These are phyloP conservation scores for Meredithiella fracta DNA, from an alignment of 2,329 filamentous ascomycete species.

Conservation along the genomic window DNA sequence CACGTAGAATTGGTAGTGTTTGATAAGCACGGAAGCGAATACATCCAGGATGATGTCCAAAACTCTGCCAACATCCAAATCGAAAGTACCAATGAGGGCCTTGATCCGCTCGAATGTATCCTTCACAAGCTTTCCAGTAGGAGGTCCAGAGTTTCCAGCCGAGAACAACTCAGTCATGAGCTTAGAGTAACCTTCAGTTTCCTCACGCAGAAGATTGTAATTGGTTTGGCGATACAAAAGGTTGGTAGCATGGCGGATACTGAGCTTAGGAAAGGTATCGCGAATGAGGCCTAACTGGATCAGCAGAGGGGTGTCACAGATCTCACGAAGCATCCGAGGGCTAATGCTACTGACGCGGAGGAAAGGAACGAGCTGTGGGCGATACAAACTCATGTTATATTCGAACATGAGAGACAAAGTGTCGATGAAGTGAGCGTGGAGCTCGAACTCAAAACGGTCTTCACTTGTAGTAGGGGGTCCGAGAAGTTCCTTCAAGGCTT, in stretches of 20 bases:
- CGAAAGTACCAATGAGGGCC: conserved; percentile 88
- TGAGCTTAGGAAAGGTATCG: conserved; percentile 67
- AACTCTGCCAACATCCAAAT: conserved; percentile 86
- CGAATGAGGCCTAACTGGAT: conserved; percentile 65
- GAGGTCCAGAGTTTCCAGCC: conserved; percentile 57
- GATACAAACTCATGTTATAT: conserved; percentile 38
- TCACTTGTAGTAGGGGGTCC: conserved; percentile 36
- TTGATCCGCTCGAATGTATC: conserved; percentile 86
- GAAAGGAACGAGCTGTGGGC: conserved; percentile 44
- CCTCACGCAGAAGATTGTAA: conserved; percentile 88
- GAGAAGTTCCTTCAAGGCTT: conserved; percentile 57
- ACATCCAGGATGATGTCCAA: conserved; percentile 91
- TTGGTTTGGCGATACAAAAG: conserved; percentile 89
- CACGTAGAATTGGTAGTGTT: conserved; percentile 85
- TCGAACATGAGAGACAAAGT: conserved; percentile 66
- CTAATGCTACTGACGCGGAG: conserved; percentile 58
- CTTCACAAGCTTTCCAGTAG: conserved; percentile 59
- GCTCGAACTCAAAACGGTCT: conserved; percentile 38
- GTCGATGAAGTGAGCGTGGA: conserved; percentile 63
- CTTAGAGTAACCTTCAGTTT: conserved; percentile 93
- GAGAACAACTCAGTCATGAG: conserved; percentile 91
- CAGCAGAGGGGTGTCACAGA: conserved; percentile 65
- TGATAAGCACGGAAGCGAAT: conserved; percentile 82
- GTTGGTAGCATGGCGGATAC: conserved; percentile 82
- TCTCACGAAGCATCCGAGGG: conserved; percentile 54